Conservation (phyloP, 2,329 filamentous ascomycete genomes). For the Colletotrichum musicola region DNA sequence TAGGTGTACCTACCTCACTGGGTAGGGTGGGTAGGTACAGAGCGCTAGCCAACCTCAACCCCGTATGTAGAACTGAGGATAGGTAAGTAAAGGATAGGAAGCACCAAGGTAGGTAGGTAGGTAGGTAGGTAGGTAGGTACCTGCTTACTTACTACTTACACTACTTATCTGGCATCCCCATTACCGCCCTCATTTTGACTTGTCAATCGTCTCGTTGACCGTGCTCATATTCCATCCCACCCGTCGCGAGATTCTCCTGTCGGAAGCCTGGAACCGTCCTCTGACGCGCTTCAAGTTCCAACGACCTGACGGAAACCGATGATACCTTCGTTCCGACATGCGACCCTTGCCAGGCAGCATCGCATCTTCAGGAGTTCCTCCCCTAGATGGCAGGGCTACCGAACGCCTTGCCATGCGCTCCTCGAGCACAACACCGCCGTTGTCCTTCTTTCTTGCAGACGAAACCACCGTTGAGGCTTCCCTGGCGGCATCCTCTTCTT, state of each 20-base stretch:
- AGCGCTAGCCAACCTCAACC: too few species aligned
- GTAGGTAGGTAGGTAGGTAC: too few species aligned
- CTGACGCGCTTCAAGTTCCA: background rate
- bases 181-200: too few species aligned
- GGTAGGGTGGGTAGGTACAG: too few species aligned
- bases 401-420: conserved; percentile 39
- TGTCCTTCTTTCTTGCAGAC: conserved; percentile 66
- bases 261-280: background rate
- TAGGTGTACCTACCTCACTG: too few species aligned
- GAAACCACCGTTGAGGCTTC: conserved; percentile 61
- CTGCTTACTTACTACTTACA: too few species aligned
- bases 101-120: too few species aligned
- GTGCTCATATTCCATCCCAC: too few species aligned
- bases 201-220: too few species aligned
- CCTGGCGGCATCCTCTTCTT: conserved; percentile 44
- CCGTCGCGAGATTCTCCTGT: too few species aligned
- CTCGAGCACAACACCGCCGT: conserved; percentile 53
- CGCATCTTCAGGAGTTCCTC: conserved; percentile 47
- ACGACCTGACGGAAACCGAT: conserved; percentile 11
- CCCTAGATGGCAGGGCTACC: conserved; percentile 21
- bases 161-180: too few species aligned
- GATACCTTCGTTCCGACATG: conserved; percentile 48
- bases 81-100: too few species aligned
- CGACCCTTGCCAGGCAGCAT: conserved; percentile 61
- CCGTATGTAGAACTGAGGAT: background rate